Evolutionary conservation across 2,329 filamentous ascomycete species (phyloP).

Genomic region (Penicillium sp.): DNA sequence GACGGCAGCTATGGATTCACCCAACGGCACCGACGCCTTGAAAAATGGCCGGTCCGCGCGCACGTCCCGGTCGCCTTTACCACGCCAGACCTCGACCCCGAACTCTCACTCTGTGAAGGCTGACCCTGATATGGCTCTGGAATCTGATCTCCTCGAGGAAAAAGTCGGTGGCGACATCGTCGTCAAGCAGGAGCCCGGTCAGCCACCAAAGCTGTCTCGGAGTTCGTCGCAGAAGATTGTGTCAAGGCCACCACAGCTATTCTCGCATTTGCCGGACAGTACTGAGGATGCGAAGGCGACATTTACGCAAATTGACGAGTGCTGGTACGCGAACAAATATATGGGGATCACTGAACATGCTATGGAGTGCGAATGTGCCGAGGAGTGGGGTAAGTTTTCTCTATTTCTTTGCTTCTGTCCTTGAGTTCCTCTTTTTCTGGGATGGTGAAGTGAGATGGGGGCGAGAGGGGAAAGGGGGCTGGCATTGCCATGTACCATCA

Average conservation of each 20-base stretch:
- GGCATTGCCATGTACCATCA: background rate
- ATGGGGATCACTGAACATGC: conserved; percentile 90
- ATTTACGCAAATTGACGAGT: conserved; percentile 80
- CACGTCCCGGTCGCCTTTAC: conserved; percentile 17
- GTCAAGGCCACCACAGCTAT: conserved; percentile 64
- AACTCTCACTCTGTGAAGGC: conserved; percentile 19
- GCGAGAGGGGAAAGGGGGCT: background rate
- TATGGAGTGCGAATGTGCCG: conserved; percentile 90
- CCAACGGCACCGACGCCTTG: conserved; percentile 26
- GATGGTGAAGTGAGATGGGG: conserved; percentile 30
- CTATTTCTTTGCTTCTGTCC: conserved; percentile 5
- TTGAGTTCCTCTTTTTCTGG: conserved; percentile 10
- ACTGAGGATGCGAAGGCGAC: conserved; percentile 71
- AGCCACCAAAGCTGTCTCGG: conserved; percentile 70
- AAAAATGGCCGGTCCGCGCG: conserved; percentile 22
- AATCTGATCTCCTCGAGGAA: conserved; percentile 44
- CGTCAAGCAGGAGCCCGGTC: conserved; percentile 63
- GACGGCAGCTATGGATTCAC: conserved; percentile 36
- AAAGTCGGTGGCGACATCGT: conserved; percentile 61
- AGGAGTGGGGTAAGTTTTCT: conserved; percentile 82
- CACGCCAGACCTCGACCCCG: conserved; percentile 13
- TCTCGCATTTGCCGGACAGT: conserved; percentile 72
- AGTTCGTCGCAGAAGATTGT: conserved; percentile 70
- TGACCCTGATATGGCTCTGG: conserved; percentile 13
- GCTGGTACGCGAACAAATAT: conserved; percentile 86